Percentiles rank a stretch among this genome's conserved stretches.
These are phyloP conservation scores for Ramaria sp. DNA, from an alignment of 768 basidiomycete genomes.

Conservation along the genomic window DNA sequence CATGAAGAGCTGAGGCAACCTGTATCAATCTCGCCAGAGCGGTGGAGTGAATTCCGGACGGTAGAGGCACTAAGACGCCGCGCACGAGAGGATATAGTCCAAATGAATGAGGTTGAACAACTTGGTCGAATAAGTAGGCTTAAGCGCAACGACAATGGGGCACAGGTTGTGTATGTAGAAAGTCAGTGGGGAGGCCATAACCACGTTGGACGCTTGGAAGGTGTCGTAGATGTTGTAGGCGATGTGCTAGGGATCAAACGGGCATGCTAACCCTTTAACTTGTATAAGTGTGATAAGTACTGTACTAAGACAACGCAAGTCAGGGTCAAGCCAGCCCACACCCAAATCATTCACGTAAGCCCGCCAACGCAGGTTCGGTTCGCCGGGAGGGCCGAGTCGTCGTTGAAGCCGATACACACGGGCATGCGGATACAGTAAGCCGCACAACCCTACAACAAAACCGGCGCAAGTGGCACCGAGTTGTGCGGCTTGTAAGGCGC, in stretches of 20 bases:
- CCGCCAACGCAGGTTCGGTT: constrained; percentile 90
- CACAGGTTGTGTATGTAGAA: constrained; percentile 47
- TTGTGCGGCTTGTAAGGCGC: constrained; percentile 92
- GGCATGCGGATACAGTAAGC: too few relatives aligned
- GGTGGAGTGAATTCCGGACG: constrained; percentile 34
- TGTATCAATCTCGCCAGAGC: constrained; percentile 22
- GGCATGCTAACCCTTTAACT: background rate
- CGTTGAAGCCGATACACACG: constrained; percentile 79
- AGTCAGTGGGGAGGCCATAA: constrained; percentile 50
- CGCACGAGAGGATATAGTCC: constrained; percentile 35
- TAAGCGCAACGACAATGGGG: constrained; percentile 21
- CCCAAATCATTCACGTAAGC: constrained; percentile 87
- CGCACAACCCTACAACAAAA: too few relatives aligned
- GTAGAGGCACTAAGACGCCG: constrained; percentile 30
- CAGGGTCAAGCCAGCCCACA: too few relatives aligned
- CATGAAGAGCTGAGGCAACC: constrained; percentile 7
- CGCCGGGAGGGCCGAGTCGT: constrained; percentile 81
- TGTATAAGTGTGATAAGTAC: too few relatives aligned
- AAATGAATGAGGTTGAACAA: constrained; percentile 31
- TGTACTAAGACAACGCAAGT: too few relatives aligned
- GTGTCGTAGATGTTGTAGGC: constrained; percentile 50
- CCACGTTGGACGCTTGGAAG: constrained; percentile 48
- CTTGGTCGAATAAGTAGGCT: constrained; percentile 50
- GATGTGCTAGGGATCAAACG: background rate
- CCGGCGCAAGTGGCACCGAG: too few relatives aligned